These are phyloP conservation scores for Rickenella mellea DNA, from an alignment of 768 basidiomycete species.

Conservation along the genomic window DNA sequence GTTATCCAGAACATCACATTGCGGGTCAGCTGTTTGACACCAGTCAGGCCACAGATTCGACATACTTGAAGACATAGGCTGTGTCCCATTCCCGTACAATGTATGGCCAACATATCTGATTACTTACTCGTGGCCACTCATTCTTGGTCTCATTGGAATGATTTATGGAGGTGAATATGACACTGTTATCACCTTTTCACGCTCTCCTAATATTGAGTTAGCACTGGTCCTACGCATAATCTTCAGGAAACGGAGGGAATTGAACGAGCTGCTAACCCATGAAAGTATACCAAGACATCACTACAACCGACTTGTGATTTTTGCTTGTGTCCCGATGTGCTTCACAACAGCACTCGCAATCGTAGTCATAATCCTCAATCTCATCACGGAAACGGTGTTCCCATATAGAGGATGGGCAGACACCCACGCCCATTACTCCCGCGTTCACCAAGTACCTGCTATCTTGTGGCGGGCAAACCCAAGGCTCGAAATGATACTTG, in stretches of 20 bases:
- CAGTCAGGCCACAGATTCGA: slow-evolving; percentile 58
- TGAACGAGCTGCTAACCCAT: no score
- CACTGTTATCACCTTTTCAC: no score
- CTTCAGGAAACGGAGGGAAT: no score
- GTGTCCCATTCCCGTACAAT: slow-evolving; percentile 32
- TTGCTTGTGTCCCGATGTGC: slow-evolving; percentile 7
- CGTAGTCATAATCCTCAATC: slow-evolving; percentile 12
- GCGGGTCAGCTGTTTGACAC: no score
- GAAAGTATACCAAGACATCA: no score
- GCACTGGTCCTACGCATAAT: no score
- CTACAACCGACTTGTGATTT: slow-evolving; percentile 10
- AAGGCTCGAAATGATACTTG: not conserved
- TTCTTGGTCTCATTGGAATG: slow-evolving; percentile 17
- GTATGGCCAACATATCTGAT: slow-evolving; percentile 24
- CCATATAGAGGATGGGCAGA: slow-evolving; percentile 21
- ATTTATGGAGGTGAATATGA: slow-evolving; percentile 18
- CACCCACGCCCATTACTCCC: slow-evolving; percentile 22
- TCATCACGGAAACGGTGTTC: slow-evolving; percentile 5
- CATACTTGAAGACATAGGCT: slow-evolving; percentile 48
- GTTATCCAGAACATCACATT: no score
- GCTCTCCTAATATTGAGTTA: no score
- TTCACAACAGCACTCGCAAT: slow-evolving; percentile 11
- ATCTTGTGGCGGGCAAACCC: slow-evolving; percentile 3
- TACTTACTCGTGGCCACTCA: slow-evolving; percentile 13
- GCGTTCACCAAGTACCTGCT: slow-evolving; percentile 13